Conservation (phyloP, 1,284 basidiomycete genomes). For the Leccinum pachyderme region DNA sequence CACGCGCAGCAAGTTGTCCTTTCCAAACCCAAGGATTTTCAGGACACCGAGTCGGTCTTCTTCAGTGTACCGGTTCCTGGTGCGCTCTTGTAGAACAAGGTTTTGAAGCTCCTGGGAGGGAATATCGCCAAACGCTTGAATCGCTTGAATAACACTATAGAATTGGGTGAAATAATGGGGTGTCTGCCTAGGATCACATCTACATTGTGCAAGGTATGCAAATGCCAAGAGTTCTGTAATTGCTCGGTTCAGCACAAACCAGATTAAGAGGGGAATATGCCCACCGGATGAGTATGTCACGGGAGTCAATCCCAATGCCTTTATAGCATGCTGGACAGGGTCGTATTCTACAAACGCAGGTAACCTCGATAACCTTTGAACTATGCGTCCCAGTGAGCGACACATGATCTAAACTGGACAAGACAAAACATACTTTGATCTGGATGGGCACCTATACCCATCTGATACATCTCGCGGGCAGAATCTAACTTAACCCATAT, state of each 20-base stretch:
- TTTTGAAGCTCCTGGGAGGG: constrained; percentile 48
- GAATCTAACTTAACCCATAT: constrained; percentile 55
- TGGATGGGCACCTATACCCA: constrained; percentile 68
- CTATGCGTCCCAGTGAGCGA: constrained; percentile 34
- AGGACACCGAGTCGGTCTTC: constrained; percentile 51
- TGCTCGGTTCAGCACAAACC: constrained; percentile 4
- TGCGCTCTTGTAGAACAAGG: constrained; percentile 56
- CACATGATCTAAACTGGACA: background rate
- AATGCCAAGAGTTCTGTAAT: constrained; percentile 64
- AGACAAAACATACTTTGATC: constrained; percentile 57
- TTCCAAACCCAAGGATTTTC: constrained; percentile 61
- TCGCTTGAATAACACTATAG: constrained; percentile 45
- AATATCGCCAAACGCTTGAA: constrained; percentile 46
- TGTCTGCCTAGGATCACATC: constrained; percentile 68
- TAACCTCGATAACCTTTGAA: constrained; percentile 50
- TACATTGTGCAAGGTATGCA: constrained; percentile 73
- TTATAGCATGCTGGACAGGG: constrained; percentile 41
- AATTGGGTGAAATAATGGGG: constrained; percentile 60
- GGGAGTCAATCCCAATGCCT: constrained; percentile 58
- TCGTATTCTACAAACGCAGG: constrained; percentile 39
- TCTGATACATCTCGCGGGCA: constrained; percentile 67
- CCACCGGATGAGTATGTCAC: constrained; percentile 63
- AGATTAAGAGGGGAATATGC: constrained; percentile 8
- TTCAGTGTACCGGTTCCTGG: constrained; percentile 59
- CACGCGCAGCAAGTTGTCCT: constrained; percentile 53